phyloP scores from a whole-genome alignment of 768 basidiomycete genomes.

The Imleria badia region DNA sequence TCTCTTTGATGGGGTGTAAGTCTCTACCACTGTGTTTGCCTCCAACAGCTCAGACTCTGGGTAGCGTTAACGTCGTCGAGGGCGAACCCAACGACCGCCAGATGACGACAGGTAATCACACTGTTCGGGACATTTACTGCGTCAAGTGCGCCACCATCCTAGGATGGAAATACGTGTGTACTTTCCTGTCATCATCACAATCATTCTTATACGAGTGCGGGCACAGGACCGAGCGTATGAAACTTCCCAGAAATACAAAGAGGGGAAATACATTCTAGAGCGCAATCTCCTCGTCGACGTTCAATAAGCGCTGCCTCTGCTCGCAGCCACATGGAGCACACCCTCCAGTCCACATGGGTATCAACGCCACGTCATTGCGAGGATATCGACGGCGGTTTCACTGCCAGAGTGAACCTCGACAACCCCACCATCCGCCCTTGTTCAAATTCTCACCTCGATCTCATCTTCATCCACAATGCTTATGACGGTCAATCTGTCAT shows the following conservation, averaged over 20 bases:
- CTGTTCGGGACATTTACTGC: slow-evolving; percentile 94
- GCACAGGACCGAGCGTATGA: slow-evolving; percentile 91
- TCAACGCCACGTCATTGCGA: slow-evolving; percentile 8
- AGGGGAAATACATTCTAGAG: slow-evolving; percentile 98
- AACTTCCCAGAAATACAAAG: slow-evolving; percentile 91
- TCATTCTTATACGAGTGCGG: slow-evolving; percentile 2
- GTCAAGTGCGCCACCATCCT: slow-evolving; percentile 82
- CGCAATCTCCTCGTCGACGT: slow-evolving; percentile 86
- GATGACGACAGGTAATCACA: slow-evolving; percentile 97
- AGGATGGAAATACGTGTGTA: slow-evolving; percentile 95
- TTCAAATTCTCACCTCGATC: slow-evolving; percentile 16
- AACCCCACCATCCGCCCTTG: slow-evolving; percentile 5
- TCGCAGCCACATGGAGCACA: slow-evolving; percentile 8
- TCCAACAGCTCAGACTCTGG: slow-evolving; percentile 4
- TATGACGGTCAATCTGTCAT: slow-evolving; percentile 23
- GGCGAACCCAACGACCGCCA: slow-evolving; percentile 88
- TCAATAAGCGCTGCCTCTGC: slow-evolving; percentile 47
- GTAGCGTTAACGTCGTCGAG: slow-evolving; percentile 87
- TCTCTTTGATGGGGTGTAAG: slow-evolving; percentile 92
- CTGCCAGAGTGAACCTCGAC: slow-evolving; percentile 18
- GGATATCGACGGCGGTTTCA: slow-evolving; percentile 14
- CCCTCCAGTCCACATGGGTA: slow-evolving; percentile 6
- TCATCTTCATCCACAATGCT: slow-evolving; percentile 16
- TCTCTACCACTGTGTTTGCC: slow-evolving; percentile 17
- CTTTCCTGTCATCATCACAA: background rate